These are phyloP conservation scores for Carex sylvatica DNA, from an alignment of 202 grass and related monocot genomes.

Conservation along the genomic window DNA sequence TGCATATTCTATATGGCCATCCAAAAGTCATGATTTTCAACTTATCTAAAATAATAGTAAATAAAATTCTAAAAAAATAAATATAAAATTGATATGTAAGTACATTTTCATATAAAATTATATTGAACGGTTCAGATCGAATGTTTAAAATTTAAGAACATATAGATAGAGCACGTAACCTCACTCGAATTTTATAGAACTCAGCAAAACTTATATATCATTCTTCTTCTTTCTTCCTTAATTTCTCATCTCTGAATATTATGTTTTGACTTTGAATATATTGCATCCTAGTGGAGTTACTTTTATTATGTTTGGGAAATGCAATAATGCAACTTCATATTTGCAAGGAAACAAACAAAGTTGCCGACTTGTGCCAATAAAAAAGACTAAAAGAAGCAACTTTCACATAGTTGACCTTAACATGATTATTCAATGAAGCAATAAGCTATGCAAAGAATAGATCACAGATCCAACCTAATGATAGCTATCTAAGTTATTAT, in stretches of 20 bases:
- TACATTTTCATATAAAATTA: no score
- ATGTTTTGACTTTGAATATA: conserved; percentile 13
- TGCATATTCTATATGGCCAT: no score
- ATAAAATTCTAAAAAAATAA: no score
- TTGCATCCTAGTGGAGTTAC: neutral
- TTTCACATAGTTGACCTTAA: conserved; percentile 9
- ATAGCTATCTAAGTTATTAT: conserved; percentile 9
- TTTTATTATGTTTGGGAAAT: neutral
- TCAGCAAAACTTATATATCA: neutral
- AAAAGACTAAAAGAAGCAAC: neutral
- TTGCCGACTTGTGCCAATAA: conserved; percentile 10
- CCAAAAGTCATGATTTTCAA: no score
- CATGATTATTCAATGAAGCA: neutral
- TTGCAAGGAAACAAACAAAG: neutral
- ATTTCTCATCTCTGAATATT: conserved; percentile 13
- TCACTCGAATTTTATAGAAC: neutral
- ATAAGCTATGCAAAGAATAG: neutral
- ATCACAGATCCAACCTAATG: conserved; percentile 9
- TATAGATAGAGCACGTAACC: no score
- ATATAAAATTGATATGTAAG: no score
- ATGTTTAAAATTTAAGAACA: no score
- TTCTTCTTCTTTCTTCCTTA: neutral
- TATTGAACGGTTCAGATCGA: no score
- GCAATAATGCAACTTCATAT: conserved; percentile 13
- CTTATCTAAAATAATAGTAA: no score